Evolutionary conservation across 2,329 filamentous ascomycete genomes (phyloP), one percentile per base, ranked within the genome.

Genomic region (Colletotrichum sp.): DNA sequence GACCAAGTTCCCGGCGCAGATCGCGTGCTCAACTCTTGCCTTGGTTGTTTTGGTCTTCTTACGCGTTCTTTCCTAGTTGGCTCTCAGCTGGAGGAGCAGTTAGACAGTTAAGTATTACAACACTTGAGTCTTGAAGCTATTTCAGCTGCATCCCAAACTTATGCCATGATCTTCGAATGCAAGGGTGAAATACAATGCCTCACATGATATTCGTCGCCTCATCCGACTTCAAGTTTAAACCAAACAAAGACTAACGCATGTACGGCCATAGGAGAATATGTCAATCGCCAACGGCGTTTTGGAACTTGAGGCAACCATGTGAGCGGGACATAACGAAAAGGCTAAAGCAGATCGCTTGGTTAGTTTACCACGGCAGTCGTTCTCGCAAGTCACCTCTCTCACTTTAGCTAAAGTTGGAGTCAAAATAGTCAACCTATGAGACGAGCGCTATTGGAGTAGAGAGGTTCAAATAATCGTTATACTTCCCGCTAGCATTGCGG

Each of bases 1-100:
- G 0, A n/a, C 0, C n/a, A 11, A 44, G 9, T 3, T 44, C 2
- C 39, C 19, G 3, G 6, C 39, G 39, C 8, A 44, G 1, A 8
- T 34, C 25, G 4, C 13, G 52, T 57, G 2, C 1, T 57, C 52
- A 57, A 57, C 52, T 57, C 52, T 27, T 55, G n/a, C 12, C 49
- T 19, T 39, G 36, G 3, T 39, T 16, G 36, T n/a, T 44, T 6
- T 19, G n/a, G n/a, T 12, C 19, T 49, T 49, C n/a, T 49, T 49
- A 1, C 16, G 16, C 16, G 8, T 44, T 44, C 16, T 19, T 49
- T 4, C 19, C 11, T 11, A 2, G 39, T 49, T 19, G 8, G 5
- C 16, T 19, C 0, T 3, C 5, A 8, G 16, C 16, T 9, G 16
- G 36, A 6, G 16, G 15, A 44, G 36, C 36, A 44, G 8, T 9